Conservation (phyloP, 2,329 filamentous ascomycete species). For the Orbilia quercus region DNA sequence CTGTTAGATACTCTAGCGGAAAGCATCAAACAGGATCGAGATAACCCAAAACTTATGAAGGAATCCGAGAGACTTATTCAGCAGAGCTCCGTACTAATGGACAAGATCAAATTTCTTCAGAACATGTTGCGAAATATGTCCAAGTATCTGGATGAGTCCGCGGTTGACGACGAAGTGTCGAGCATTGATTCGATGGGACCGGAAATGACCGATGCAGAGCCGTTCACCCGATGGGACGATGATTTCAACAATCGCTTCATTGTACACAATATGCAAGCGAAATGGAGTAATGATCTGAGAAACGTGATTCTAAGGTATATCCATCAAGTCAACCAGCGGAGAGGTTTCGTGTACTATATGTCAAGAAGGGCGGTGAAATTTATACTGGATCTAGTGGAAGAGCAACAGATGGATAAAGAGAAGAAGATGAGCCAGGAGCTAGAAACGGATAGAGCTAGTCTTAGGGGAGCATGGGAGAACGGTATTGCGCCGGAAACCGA, state of each 20-base stretch:
- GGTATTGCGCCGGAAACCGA: slow-evolving; percentile 57
- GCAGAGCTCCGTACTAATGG: slow-evolving; percentile 70
- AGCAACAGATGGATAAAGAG: slow-evolving; percentile 65
- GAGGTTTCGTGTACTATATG: slow-evolving; percentile 97
- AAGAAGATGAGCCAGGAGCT: slow-evolving; percentile 49
- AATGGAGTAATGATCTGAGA: slow-evolving; percentile 96
- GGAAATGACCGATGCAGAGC: slow-evolving; percentile 73
- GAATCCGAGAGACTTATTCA: slow-evolving; percentile 68
- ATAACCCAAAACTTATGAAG: slow-evolving; percentile 67
- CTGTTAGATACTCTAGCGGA: slow-evolving; percentile 79
- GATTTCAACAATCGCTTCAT: slow-evolving; percentile 99
- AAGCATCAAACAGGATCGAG: slow-evolving; percentile 68
- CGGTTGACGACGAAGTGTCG: slow-evolving; percentile 68
- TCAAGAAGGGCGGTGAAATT: slow-evolving; percentile 96
- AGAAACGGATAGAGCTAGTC: slow-evolving; percentile 25
- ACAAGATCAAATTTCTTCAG: slow-evolving; percentile 71
- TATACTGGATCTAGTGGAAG: slow-evolving; percentile 95
- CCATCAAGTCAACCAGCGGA: slow-evolving; percentile 93
- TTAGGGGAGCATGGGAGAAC: slow-evolving; percentile 58
- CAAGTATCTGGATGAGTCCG: slow-evolving; percentile 67
- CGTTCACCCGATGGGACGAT: slow-evolving; percentile 83
- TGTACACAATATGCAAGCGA: slow-evolving; percentile 95
- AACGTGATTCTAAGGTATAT: slow-evolving; percentile 98
- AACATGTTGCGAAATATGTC: slow-evolving; percentile 70
- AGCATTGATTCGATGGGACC: slow-evolving; percentile 30